phyloP scores from a whole-genome alignment of 805 yeast species.

The Candida vaughaniae region DNA sequence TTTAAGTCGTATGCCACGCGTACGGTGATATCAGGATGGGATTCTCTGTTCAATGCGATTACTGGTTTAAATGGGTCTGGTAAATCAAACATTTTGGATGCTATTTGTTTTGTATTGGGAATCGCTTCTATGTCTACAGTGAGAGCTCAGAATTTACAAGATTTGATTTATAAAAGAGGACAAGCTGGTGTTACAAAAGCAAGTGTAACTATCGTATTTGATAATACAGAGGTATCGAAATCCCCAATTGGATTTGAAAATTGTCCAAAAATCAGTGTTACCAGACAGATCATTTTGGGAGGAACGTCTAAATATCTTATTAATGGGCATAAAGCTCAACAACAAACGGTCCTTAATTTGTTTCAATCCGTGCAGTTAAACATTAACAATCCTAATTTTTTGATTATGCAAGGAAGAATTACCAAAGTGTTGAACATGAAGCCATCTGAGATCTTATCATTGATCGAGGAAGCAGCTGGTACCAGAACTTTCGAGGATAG shows the following conservation, averaged over 20 bases:
- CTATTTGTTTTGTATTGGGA: conserved; percentile 97
- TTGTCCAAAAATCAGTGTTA: conserved; percentile 76
- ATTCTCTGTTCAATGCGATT: conserved; percentile 92
- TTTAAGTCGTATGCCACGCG: conserved; percentile 97
- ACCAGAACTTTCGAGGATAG: conserved; percentile 94
- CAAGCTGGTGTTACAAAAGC: conserved; percentile 98
- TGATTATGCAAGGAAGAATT: conserved; percentile 98
- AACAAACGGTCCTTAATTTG: conserved; percentile 82
- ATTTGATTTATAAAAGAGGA: conserved; percentile 92
- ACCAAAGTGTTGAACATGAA: conserved; percentile 97
- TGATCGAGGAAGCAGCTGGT: conserved; percentile 98
- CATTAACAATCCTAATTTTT: conserved; percentile 93
- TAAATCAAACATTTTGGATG: conserved; percentile 92
- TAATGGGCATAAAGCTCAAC: conserved; percentile 96
- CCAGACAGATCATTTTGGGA: conserved; percentile 87
- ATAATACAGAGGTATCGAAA: conserved; percentile 70
- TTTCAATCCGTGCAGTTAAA: conserved; percentile 95
- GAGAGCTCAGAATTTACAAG: conserved; percentile 90
- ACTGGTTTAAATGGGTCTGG: conserved; percentile 98
- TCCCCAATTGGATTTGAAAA: conserved; percentile 89
- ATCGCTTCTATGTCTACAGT: conserved; percentile 93
- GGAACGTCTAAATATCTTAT: conserved; percentile 90
- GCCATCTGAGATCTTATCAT: conserved; percentile 81
- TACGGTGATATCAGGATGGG: conserved; percentile 95
- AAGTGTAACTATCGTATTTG: conserved; percentile 92